phyloP scores from a whole-genome alignment of 2,329 filamentous ascomycete genomes.

The Exutisphaerella laricina region DNA sequence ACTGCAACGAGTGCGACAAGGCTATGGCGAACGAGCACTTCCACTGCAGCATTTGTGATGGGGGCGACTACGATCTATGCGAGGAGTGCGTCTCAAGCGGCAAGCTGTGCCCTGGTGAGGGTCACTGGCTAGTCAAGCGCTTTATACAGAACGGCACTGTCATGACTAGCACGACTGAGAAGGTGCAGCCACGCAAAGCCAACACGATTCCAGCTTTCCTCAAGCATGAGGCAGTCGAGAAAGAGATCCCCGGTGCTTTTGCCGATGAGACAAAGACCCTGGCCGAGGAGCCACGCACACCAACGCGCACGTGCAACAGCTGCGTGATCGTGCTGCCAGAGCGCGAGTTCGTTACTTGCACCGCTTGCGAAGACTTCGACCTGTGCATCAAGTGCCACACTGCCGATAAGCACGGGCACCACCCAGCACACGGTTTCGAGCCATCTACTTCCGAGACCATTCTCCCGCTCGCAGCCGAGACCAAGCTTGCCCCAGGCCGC shows the following conservation, averaged over 20 bases:
- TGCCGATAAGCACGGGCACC: conserved; percentile 75
- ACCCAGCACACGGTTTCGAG: conserved; percentile 77
- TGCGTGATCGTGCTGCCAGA: conserved; percentile 64
- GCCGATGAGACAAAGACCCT: conserved; percentile 41
- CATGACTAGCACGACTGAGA: conserved; percentile 80
- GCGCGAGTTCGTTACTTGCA: conserved; percentile 77
- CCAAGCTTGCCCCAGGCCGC: conserved; percentile 71
- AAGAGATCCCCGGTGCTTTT: conserved; percentile 42
- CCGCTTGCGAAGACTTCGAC: conserved; percentile 81
- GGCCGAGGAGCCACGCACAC: conserved; percentile 29
- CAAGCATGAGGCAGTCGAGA: conserved; percentile 30
- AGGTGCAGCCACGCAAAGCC: conserved; percentile 45
- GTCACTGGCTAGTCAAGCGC: conserved; percentile 94
- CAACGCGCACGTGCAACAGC: conserved; percentile 65
- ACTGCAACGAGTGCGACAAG: conserved; percentile 84
- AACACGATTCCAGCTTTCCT: conserved; percentile 21
- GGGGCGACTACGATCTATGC: conserved; percentile 93
- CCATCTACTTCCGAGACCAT: conserved; percentile 59
- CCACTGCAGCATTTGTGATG: conserved; percentile 89
- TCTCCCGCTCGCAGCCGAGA: conserved; percentile 57
- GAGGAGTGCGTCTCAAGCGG: conserved; percentile 69
- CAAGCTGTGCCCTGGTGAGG: conserved; percentile 67
- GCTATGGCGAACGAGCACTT: conserved; percentile 79
- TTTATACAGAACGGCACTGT: conserved; percentile 72
- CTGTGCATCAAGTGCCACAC: conserved; percentile 79